phyloP scores from a whole-genome alignment of 805 yeast genomes.

The Metschnikowia lunata region DNA sequence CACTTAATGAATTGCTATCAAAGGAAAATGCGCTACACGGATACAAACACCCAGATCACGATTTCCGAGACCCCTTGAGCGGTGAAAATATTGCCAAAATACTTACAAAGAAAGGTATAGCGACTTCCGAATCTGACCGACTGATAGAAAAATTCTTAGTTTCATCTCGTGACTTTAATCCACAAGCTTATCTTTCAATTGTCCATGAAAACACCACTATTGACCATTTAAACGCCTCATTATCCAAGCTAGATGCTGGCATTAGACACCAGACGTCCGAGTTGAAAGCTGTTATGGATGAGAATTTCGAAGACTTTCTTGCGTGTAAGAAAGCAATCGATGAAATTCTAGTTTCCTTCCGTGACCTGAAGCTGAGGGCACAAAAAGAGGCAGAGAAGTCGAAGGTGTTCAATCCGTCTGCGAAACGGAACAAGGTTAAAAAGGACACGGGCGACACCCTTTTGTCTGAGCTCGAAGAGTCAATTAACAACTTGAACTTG shows the following conservation, averaged over 20 bases:
- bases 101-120: constrained; percentile 22
- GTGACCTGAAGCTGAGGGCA: constrained; percentile 29
- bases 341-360: constrained; percentile 31
- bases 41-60: constrained; percentile 17
- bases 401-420: constrained; percentile 35
- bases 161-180: constrained; percentile 33
- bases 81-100: constrained; percentile 27
- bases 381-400: constrained; percentile 33
- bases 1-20: constrained; percentile 26
- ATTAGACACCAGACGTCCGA: constrained; percentile 34
- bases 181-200: constrained; percentile 33
- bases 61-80: constrained; percentile 31
- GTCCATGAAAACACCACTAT: constrained; percentile 37
- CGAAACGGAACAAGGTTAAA: constrained; percentile 13
- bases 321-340: constrained; percentile 38
- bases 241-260: constrained; percentile 29
- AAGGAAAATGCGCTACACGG: constrained; percentile 8
- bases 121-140: constrained; percentile 29
- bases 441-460: constrained; percentile 22
- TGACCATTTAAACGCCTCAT: constrained; percentile 27
- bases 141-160: constrained; percentile 29
- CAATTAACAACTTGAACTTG: constrained; percentile 35
- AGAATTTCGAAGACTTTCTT: constrained; percentile 33
- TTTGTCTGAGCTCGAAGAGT: constrained; percentile 33
- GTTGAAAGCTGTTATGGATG: constrained; percentile 34